These are phyloP conservation scores for Brassica cretica DNA, from an alignment of 345 rosid genomes.

Conservation along the genomic window DNA sequence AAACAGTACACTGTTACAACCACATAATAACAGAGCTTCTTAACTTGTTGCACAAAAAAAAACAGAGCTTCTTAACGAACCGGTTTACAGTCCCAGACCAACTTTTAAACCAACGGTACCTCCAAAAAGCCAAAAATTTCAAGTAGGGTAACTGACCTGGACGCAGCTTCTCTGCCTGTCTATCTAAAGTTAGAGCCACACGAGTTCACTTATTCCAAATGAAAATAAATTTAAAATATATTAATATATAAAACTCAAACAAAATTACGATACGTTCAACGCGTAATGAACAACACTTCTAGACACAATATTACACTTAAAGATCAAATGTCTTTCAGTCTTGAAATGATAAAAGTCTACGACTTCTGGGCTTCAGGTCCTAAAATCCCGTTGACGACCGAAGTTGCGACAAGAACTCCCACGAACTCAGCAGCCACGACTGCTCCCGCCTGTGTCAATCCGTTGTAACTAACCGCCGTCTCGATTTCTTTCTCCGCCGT, in stretches of 20 bases:
- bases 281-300: conserved; percentile 14
- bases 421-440: conserved; percentile 76
- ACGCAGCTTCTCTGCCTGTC: not conserved
- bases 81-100: no score
- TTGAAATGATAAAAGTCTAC: conserved; percentile 2
- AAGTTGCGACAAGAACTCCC: conserved; percentile 66
- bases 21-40: no score
- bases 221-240: not conserved
- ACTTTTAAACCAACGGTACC: no score
- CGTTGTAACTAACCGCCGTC: conserved; percentile 57
- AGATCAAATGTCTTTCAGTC: not conserved
- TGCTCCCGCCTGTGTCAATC: conserved; percentile 75
- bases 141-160: not conserved
- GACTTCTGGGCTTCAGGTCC: conserved; percentile 63
- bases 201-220: not conserved
- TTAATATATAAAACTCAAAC: not conserved
- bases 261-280: not conserved
- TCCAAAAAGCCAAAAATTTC: no score
- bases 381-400: conserved; percentile 77
- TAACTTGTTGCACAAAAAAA: no score
- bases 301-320: not conserved
- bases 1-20: no score
- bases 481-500: conserved; percentile 56
- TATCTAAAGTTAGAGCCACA: not conserved
- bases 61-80: no score